Conservation (phyloP, 1,284 basidiomycete genomes). For the Takashimella koratensis region DNA sequence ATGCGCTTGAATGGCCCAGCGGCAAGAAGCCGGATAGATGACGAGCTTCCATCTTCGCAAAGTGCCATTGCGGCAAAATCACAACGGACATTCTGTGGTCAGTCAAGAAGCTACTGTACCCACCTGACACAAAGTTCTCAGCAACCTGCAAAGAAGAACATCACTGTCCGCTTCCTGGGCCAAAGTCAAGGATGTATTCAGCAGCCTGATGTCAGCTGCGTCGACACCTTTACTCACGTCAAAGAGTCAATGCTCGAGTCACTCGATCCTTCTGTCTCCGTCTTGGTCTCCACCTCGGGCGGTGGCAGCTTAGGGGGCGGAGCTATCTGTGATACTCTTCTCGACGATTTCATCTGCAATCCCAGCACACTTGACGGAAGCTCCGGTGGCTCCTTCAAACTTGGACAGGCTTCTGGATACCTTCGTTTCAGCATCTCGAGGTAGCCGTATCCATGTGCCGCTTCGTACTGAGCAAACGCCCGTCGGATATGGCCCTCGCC, state of each 20-base stretch:
- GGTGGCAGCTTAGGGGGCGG: no score
- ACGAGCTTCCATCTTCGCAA: slow-evolving; percentile 16
- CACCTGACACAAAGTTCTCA: slow-evolving; percentile 36
- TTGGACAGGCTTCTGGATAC: slow-evolving; percentile 3
- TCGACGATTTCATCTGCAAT: no score
- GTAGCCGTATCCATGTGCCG: slow-evolving; percentile 8
- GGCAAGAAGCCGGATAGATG: slow-evolving; percentile 23
- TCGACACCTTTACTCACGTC: neutral
- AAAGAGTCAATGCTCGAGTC: neutral
- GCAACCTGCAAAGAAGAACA: slow-evolving; percentile 28
- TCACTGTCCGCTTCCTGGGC: slow-evolving; percentile 37
- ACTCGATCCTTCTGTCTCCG: no score
- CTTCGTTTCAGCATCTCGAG: slow-evolving; percentile 8
- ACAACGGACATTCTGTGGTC: slow-evolving; percentile 14
- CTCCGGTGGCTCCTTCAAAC: neutral
- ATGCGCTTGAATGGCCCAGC: slow-evolving; percentile 32
- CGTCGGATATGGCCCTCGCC: slow-evolving; percentile 15
- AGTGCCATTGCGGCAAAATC: slow-evolving; percentile 40
- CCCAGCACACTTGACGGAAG: no score
- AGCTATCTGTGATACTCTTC: no score
- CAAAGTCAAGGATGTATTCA: slow-evolving; percentile 35
- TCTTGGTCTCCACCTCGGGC: no score
- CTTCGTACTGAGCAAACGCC: slow-evolving; percentile 8
- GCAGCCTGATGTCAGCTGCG: slow-evolving; percentile 15
- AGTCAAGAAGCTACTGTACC: neutral